Evolutionary conservation across 2,329 filamentous ascomycete species (phyloP), one percentile per base, ranked within the genome.

Genomic region (Fusarium incarnatum): DNA sequence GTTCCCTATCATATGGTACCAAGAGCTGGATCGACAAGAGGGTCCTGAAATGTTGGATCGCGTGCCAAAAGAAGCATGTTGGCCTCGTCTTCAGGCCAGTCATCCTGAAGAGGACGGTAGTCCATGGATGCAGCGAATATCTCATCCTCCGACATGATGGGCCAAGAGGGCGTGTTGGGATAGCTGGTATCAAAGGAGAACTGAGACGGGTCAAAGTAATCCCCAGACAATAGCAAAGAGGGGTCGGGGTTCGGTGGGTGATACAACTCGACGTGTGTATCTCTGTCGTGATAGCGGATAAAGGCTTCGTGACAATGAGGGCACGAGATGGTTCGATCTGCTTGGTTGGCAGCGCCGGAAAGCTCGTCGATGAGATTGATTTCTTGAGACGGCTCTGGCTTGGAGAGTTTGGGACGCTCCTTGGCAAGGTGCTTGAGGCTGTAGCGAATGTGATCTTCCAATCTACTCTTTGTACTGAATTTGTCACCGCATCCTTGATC

Each of bases 401-500:
- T 70, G 55, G 70, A 75, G 42, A 77, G 61, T 60, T 75, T 73
- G 34, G 84, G 84, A 15, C 87, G 83, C 58, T 83, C 80, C 18
- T 80, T 75, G n/a, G 90, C 89, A 27, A 97, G 83, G 78, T 98
- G 95, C 23, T 93, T 87, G 49, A 91, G 94, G 23, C 93, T 87
- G 48, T 91, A 94, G 22, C 93, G 90, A 46, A 98, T 86, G 77
- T 98, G 95, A 71, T 96, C 92, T 78, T 95, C 92, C 0, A 98
- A 85, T 30, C 89, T 89, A 20, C 88, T 86, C 79, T 97, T 97
- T 66, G 91, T 92, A 62, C 88, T 87, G 75, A 97, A 96, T 37
- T 87, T 86, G 65, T 89, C 87, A 4, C 91, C 92, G 76, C 95
- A 98, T 18, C 91, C 92, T 53, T 89, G 84, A 12, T 85, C 80